Evolutionary conservation across 306 rosid species (phyloP), one percentile per base, ranked within the genome.

Genomic region (Astragalus glycyphyllos): DNA sequence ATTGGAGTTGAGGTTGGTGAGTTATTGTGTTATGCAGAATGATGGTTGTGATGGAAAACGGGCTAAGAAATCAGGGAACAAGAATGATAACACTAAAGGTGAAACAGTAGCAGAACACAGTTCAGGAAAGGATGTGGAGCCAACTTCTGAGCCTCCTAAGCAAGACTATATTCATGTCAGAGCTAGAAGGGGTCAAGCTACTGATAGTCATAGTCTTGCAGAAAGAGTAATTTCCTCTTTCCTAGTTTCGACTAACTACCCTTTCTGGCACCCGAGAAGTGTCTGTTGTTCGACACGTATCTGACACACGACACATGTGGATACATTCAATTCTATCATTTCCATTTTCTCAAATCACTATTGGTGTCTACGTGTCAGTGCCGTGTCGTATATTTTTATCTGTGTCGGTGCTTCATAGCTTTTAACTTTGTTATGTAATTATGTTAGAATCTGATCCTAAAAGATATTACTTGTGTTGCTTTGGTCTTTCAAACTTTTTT

Each of bases 141-240:
- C 76, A 12, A 78, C 88, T 60, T 87, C 91, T 16, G 90, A 90
- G 89, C 80, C 88, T 60, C 88, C 91, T 16, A 92, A 90, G 89
- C 92, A 82, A 81, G 98, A 92, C 72, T 90, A 82, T 68, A 92
- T 92, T 38, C 98, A 92, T 66, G 98, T 92, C 2, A 86, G 98
- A 79, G 98, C 98, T 0, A 87, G 98, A 82, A 84, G 98, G 70
- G 98, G 98, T 61, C 96, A 92, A 86, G 98, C 98, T 35, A 92
- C 98, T 48, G 98, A 92, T 73, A 92, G 98, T 75, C 98, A 92
- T 57, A 92, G 98, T 74, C 82, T 92, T 53, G 98, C 98, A 14
- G 98, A 92, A 83, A 89, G 98, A 82, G 98, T 92, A 84, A 35
- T 75, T 65, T 58, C n/a, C 73, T 66, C 47, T 42, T 32, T 5